A percentile compares a stretch with the other conserved stretches of the same genome.
These are phyloP conservation scores for Grigorovia humatica DNA, from an alignment of 805 yeast species.

Conservation along the genomic window DNA sequence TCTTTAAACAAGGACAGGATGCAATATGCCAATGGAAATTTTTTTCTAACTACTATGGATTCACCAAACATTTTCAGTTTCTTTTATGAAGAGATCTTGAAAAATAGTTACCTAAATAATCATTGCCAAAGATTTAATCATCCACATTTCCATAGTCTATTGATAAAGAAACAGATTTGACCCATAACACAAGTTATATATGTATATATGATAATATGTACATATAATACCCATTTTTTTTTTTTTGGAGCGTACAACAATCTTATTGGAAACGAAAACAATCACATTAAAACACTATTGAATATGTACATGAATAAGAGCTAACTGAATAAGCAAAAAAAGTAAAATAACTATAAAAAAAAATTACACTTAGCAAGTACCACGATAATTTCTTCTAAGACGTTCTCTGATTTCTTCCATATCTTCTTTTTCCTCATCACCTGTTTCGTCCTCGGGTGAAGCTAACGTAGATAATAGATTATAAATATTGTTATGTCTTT, in stretches of 20 bases:
- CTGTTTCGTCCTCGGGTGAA: slow-evolving; percentile 11
- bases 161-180: slow-evolving; percentile 1
- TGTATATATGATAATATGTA: too few relatives aligned
- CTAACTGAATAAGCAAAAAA: background rate
- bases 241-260: too few relatives aligned
- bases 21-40: background rate
- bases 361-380: slow-evolving; percentile 18
- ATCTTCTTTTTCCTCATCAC: slow-evolving; percentile 3
- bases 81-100: slow-evolving; percentile 25
- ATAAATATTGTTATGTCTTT: slow-evolving; percentile 12
- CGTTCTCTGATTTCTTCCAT: slow-evolving; percentile 6
- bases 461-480: slow-evolving; percentile 17
- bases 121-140: slow-evolving; percentile 5
- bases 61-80: slow-evolving; percentile 27
- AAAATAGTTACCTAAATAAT: background rate
- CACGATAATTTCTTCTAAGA: slow-evolving; percentile 21
- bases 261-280: too few relatives aligned
- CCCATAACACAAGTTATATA: background rate
- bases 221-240: too few relatives aligned
- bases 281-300: too few relatives aligned
- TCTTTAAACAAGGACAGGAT: slow-evolving; percentile 9
- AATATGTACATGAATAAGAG: too few relatives aligned
- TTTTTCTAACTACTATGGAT: slow-evolving; percentile 11
- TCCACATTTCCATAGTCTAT: slow-evolving; percentile 5
- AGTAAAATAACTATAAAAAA: background rate